Conservation (phyloP, 1,284 basidiomycete species). For the Mycosarcoma mackinlayi region DNA sequence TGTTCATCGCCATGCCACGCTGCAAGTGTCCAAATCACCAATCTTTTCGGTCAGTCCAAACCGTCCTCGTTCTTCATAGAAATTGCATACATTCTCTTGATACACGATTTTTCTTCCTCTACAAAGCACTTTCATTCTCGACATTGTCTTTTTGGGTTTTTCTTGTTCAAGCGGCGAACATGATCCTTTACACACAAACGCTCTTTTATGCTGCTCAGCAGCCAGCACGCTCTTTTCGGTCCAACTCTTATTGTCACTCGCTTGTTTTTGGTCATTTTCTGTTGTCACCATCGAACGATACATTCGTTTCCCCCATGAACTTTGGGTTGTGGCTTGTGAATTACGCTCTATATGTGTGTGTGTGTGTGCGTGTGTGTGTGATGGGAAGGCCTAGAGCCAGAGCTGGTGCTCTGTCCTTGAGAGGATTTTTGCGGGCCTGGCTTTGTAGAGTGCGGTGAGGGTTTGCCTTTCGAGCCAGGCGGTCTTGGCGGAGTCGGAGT, state of each 20-base stretch:
- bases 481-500: background rate
- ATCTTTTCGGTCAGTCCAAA: too few species aligned
- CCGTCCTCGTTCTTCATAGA: too few species aligned
- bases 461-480: conserved; percentile 37
- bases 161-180: too few species aligned
- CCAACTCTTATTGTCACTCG: conserved; percentile 35
- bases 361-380: background rate
- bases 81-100: background rate
- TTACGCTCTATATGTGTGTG: background rate
- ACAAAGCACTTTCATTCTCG: too few species aligned
- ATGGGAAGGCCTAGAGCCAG: conserved; percentile 9
- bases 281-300: background rate
- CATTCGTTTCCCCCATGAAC: background rate
- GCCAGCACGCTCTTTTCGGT: conserved; percentile 11
- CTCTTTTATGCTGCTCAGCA: too few species aligned
- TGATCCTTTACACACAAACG: too few species aligned
- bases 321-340: too few species aligned
- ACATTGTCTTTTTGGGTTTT: too few species aligned
- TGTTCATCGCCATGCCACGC: too few species aligned
- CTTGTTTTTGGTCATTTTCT: conserved; percentile 14
- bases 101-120: too few species aligned
- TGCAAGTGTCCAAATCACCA: too few species aligned
- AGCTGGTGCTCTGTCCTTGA: conserved; percentile 3
- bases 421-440: conserved; percentile 38
- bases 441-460: conserved; percentile 47